These are phyloP conservation scores for Dispira parvispora DNA, from an alignment of 192 early-diverging fungal genomes.

Conservation along the genomic window DNA sequence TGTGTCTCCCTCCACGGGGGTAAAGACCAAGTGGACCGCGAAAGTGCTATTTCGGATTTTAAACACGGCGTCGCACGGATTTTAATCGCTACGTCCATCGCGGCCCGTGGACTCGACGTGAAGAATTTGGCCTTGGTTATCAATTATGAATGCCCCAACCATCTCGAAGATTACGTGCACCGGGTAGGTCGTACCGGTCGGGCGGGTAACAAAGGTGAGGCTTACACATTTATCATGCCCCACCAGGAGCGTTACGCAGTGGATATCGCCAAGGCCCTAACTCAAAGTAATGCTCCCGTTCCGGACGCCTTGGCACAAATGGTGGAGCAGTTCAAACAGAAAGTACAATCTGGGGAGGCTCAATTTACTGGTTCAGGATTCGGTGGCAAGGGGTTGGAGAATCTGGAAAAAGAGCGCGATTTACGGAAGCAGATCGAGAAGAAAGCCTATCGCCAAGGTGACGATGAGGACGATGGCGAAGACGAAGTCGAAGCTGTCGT, in stretches of 20 bases:
- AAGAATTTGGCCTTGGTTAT: constrained; percentile 83
- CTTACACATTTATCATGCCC: constrained; percentile 89
- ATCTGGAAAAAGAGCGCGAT: constrained; percentile 82
- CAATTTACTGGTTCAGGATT: constrained; percentile 49
- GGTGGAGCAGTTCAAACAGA: constrained; percentile 31
- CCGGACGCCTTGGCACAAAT: constrained; percentile 62
- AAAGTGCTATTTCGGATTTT: constrained; percentile 86
- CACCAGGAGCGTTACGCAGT: constrained; percentile 88
- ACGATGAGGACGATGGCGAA: constrained; percentile 32
- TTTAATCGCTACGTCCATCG: constrained; percentile 91
- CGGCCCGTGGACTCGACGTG: constrained; percentile 89
- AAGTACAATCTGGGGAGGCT: constrained; percentile 5
- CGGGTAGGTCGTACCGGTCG: constrained; percentile 95
- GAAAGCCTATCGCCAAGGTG: constrained; percentile 63
- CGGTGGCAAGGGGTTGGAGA: constrained; percentile 92
- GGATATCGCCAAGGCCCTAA: constrained; percentile 80
- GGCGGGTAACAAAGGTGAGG: constrained; percentile 93
- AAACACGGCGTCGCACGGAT: constrained; percentile 79
- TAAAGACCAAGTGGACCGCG: constrained; percentile 81
- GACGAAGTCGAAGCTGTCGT: constrained; percentile 24
- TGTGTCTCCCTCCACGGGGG: constrained; percentile 91
- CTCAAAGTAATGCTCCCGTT: constrained; percentile 50
- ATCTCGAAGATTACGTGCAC: constrained; percentile 98
- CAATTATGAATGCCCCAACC: constrained; percentile 95
- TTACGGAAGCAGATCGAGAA: constrained; percentile 82